phyloP scores from a whole-genome alignment of 805 yeast species.

The Myxozyma neotropica region DNA sequence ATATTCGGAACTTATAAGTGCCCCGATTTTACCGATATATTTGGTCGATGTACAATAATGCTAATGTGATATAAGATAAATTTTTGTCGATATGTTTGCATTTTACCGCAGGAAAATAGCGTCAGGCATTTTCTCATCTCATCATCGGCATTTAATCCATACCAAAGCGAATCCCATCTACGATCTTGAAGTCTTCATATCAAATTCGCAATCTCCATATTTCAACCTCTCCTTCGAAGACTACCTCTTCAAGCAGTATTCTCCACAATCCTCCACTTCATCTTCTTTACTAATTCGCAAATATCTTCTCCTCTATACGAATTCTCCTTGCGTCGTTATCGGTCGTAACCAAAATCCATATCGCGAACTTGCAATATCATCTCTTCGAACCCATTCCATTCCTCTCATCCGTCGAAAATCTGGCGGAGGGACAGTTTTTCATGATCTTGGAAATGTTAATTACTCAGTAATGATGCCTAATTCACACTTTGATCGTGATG shows the following conservation, averaged over 20 bases:
- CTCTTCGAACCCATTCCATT: constrained; percentile 53
- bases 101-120: too few species aligned
- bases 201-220: constrained; percentile 66
- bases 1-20: too few species aligned
- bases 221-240: constrained; percentile 82
- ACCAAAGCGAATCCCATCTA: not conserved
- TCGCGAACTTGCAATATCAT: constrained; percentile 72
- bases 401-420: constrained; percentile 77
- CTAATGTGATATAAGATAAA: too few species aligned
- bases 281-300: constrained; percentile 39
- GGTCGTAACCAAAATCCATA: constrained; percentile 97
- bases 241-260: constrained; percentile 63
- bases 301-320: constrained; percentile 71
- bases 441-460: constrained; percentile 85
- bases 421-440: constrained; percentile 98
- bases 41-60: too few species aligned
- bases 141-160: not conserved
- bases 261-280: constrained; percentile 1
- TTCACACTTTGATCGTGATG: constrained; percentile 61
- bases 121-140: too few species aligned
- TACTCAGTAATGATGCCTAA: constrained; percentile 78
- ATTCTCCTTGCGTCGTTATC: constrained; percentile 83
- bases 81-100: too few species aligned
- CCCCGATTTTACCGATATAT: too few species aligned
- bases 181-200: constrained; percentile 57